A percentile compares a stretch with the other conserved stretches of the same genome.
These are phyloP conservation scores for Pseudognaphalium luteoalbum DNA, from an alignment of 129 eudicot species.

Conservation along the genomic window DNA sequence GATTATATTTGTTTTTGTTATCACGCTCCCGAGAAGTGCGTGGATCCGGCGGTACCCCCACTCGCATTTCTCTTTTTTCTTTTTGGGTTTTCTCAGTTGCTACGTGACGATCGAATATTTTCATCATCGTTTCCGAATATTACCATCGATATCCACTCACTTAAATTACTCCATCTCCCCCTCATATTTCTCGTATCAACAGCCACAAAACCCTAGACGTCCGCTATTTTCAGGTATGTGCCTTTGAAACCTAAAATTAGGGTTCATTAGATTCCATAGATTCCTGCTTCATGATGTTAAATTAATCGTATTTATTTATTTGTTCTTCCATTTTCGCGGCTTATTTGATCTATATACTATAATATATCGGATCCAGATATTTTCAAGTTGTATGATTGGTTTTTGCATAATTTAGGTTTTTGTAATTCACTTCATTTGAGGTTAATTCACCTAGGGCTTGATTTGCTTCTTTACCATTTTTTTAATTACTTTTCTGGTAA, in stretches of 20 bases:
- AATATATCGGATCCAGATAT: not conserved
- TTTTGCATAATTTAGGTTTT: not conserved
- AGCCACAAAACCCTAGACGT: not conserved
- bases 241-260: not conserved
- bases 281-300: not conserved
- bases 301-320: not conserved
- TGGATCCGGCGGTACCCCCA: too few species aligned
- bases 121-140: not conserved
- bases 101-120: not conserved
- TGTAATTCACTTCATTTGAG: not conserved
- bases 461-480: not conserved
- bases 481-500: not conserved
- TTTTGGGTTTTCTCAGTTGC: not conserved
- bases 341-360: not conserved
- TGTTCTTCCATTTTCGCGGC: not conserved
- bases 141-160: not conserved
- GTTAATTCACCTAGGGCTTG: not conserved
- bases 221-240: not conserved
- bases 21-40: too few species aligned
- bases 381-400: not conserved
- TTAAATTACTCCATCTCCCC: not conserved
- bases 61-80: too few species aligned
- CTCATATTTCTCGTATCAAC: not conserved
- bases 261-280: not conserved
- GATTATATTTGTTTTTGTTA: too few species aligned